Evolutionary conservation across 345 rosid species (phyloP), one percentile per base, ranked within the genome.

Genomic region (Moringa oleifera): DNA sequence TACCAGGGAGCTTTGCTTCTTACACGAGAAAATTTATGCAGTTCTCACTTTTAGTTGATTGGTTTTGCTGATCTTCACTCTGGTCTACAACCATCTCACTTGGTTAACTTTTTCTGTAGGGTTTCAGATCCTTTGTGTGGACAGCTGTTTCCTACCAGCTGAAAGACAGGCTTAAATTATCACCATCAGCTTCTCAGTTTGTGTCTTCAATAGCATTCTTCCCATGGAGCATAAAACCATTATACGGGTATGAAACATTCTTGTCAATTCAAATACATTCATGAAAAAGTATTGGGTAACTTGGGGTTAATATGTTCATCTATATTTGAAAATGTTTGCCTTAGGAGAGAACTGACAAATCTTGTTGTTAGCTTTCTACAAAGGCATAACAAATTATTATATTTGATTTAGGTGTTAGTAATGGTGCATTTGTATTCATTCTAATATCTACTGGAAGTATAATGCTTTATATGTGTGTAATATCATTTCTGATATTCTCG

Each of bases 111-210:
- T 33, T 33, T 4, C 11, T 73, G 52, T 72, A 94, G 99, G 97
- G 99, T 74, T 94, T 94, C 79, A 80, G 97, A 72, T 90, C 99
- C 58, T 90, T 94, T 61, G 99, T 88, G 23, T 90, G 99, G 97
- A 90, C 99, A 23, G 96, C 96, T 8, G 95, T 94, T 76, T 94
- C 99, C 0, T 94, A 94, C 74, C 99, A 85, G 81, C 79, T 94
- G 20, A 94, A 94, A 70, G 99, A 94, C 74, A 74, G 62, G 75
- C 93, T 90, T 63, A 80, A 80, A 68, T 76, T 94, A 81, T 90
- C 99, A 12, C 99, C 97, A 33, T 90, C 99, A 57, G 91, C 96
- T 68, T 90, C 99, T 23, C 97, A 94, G 73, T 87, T 90, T 20
- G 89, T 90, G 49, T 77, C 75, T 67, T 83, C 97, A 21, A 71